Base-by-base conservation (phyloP, 441 rosid genomes). In the Gossypium trilobum region DNA sequence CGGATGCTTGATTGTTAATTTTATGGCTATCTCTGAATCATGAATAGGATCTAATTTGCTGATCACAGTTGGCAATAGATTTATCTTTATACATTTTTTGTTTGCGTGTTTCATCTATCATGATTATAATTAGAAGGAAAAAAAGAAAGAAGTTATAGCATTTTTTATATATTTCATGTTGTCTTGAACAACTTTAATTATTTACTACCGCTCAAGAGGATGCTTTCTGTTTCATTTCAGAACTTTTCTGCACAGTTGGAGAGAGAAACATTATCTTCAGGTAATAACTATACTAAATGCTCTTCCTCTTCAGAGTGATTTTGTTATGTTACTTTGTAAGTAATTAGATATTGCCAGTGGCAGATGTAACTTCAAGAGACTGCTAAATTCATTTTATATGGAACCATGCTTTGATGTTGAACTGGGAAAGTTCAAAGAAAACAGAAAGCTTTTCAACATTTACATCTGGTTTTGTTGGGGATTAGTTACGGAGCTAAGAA, bases 181-280 rank as follows among this genome's bases (percentile, higher is more conserved):
- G 51, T 54, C 4, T 14, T 44, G 42, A 61, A 70, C 46, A 56
- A n/a, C 27, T 74, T 27, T 46, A 61, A 25, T 75, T 59, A n/a
- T 59, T 44, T 31, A 71, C 56, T 42, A 55, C 46, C 77, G 46
- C 79, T 81, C 60, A 73, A 16, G 36, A 73, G 74, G 9, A 11
- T 33, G 56, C 46, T 39, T 46, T 2, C 55, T 54, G 62, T 80
- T 75, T 75, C 59, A 70, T 85, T 86, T 78, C 97, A 95, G 98
- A 92, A 82, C 81, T 89, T 93, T 83, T 91, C 97, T 70, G 99
- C 97, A 74, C 99, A 93, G 86, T 79, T 95, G 89, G 98, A 95
- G 92, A 93, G 80, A 79, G 97, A 95, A 71, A 84, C 89, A 54
- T 81, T 95, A 82, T 82, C 82, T 57, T 91, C 94, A 75, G 99